Percentiles rank a stretch among this genome's conserved stretches.
Conservation (phyloP, 805 yeast species). For the Monosporozyma unispora region DNA sequence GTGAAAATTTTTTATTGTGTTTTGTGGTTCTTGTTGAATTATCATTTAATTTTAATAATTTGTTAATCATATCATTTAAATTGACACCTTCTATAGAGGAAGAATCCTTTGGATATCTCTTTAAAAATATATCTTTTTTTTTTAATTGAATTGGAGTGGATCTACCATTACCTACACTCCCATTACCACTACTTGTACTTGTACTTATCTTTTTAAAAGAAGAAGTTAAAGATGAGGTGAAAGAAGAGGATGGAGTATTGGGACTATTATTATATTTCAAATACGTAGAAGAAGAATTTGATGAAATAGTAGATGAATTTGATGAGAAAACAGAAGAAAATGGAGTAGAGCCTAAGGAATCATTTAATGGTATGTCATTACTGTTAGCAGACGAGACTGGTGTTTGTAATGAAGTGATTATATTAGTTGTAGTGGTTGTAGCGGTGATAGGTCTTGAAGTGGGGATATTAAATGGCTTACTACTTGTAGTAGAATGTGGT, state of each 20-base stretch:
- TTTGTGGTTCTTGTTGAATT: neutral
- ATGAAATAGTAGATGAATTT: conserved; percentile 4
- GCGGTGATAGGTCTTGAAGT: conserved; percentile 2
- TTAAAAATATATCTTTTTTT: conserved; percentile 17
- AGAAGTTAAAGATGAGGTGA: conserved; percentile 4
- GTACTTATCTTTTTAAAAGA: conserved; percentile 1
- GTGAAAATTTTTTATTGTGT: neutral
- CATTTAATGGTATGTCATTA: neutral
- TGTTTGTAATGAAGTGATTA: neutral
- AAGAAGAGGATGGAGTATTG: conserved; percentile 7
- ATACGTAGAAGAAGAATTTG: conserved; percentile 2
- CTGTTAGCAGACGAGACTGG: too few species aligned
- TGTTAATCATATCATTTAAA: conserved; percentile 55
- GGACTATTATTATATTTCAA: neutral
- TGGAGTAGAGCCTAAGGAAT: conserved; percentile 1
- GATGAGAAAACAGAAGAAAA: conserved; percentile 5
- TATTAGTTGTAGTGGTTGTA: conserved; percentile 1
- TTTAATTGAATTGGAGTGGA: too few species aligned
- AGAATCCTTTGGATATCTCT: conserved; percentile 25
- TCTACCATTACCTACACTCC: too few species aligned
- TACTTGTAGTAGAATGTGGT: neutral
- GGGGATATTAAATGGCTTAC: conserved; percentile 4
- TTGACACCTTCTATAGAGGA: conserved; percentile 32
- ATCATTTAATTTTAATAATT: conserved; percentile 39
- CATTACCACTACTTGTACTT: conserved; percentile 9